Percentiles rank a stretch among this genome's conserved stretches.
These are phyloP conservation scores for Torulaspora globosa DNA, from an alignment of 1,139 yeast genomes.

Conservation along the genomic window DNA sequence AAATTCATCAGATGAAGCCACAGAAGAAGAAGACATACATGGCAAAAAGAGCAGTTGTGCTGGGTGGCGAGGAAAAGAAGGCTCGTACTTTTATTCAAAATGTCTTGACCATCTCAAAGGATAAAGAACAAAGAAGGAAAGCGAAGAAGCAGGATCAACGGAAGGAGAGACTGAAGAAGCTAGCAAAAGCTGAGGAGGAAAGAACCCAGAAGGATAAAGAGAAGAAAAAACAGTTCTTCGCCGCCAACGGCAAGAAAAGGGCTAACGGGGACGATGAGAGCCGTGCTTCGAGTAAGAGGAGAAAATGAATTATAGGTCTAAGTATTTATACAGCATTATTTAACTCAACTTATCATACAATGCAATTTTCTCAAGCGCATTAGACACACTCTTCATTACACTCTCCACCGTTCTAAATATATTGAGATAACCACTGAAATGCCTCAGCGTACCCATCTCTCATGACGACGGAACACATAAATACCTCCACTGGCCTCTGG, in stretches of 20 bases:
- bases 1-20: slow-evolving; percentile 82
- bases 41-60: slow-evolving; percentile 89
- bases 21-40: slow-evolving; percentile 78
- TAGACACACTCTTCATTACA: not conserved
- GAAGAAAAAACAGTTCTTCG: slow-evolving; percentile 81
- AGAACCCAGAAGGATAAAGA: slow-evolving; percentile 74
- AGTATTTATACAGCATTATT: slow-evolving; percentile 5
- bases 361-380: not conserved
- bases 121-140: slow-evolving; percentile 75
- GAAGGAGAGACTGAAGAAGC: slow-evolving; percentile 65
- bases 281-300: slow-evolving; percentile 24
- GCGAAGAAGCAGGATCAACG: slow-evolving; percentile 75
- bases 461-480: slow-evolving; percentile 96
- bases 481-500: slow-evolving; percentile 89
- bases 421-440: slow-evolving; percentile 93
- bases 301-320: slow-evolving; percentile 20
- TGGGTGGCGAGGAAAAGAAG: slow-evolving; percentile 90
- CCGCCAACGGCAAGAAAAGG: slow-evolving; percentile 69
- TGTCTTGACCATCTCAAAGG: slow-evolving; percentile 77
- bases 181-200: slow-evolving; percentile 68
- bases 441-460: slow-evolving; percentile 96
- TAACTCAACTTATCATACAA: slow-evolving; percentile 1
- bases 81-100: slow-evolving; percentile 86
- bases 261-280: slow-evolving; percentile 42
- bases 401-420: slow-evolving; percentile 48